Evolutionary conservation across 306 rosid genomes (phyloP).

Genomic region (Dryas octopetala): DNA sequence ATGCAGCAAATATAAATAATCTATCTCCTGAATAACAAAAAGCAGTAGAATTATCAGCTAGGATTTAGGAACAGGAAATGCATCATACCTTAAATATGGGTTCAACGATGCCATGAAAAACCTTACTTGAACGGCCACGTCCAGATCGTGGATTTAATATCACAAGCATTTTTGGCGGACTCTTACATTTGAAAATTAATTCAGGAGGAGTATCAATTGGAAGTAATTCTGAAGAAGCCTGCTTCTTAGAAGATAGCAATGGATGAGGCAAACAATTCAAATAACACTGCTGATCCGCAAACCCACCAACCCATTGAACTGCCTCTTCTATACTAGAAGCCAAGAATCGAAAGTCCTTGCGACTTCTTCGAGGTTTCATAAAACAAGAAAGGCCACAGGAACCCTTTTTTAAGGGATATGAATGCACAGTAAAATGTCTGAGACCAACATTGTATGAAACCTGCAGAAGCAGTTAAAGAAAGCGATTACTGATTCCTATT

Average conservation of each 20-base stretch:
- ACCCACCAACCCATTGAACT: constrained; percentile 92
- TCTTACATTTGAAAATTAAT: constrained; percentile 89
- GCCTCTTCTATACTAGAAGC: constrained; percentile 90
- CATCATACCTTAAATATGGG: constrained; percentile 81
- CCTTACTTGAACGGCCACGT: constrained; percentile 94
- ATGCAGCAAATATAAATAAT: not conserved
- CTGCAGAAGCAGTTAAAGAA: constrained; percentile 54
- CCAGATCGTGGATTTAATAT: constrained; percentile 97
- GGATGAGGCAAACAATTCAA: constrained; percentile 97
- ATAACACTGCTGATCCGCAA: constrained; percentile 95
- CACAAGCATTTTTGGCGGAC: constrained; percentile 90
- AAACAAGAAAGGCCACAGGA: constrained; percentile 81
- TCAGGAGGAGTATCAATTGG: constrained; percentile 89
- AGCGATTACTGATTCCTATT: constrained; percentile 27
- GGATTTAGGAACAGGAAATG: constrained; percentile 11
- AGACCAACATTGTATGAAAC: constrained; percentile 92
- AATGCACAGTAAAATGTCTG: constrained; percentile 89
- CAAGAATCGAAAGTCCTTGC: constrained; percentile 76
- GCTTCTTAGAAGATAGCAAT: constrained; percentile 86
- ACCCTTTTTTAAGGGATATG: constrained; percentile 72
- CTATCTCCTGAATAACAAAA: constrained; percentile 16
- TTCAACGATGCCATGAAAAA: constrained; percentile 78
- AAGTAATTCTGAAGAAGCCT: constrained; percentile 86
- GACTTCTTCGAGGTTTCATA: constrained; percentile 62
- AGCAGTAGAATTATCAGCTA: constrained; percentile 18